Evolutionary conservation across 805 yeast genomes (phyloP).

Genomic region (Zygosaccharomyces rouxii): DNA sequence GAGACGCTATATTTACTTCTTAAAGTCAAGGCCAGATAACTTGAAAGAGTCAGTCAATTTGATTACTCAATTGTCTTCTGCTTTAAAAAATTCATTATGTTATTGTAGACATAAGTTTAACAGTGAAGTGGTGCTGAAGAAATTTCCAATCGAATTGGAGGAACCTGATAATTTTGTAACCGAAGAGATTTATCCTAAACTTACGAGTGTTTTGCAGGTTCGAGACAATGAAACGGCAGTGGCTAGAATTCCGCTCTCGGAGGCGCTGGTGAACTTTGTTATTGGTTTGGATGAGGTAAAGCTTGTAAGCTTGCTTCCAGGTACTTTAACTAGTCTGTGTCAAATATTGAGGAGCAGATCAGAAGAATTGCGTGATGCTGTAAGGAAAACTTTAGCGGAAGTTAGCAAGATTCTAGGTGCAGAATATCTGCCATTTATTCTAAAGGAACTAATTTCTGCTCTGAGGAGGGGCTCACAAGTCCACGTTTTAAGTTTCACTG

Average conservation of each 20-base stretch:
- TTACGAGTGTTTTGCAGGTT: conserved; percentile 53
- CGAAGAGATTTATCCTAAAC: conserved; percentile 55
- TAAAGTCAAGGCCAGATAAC: conserved; percentile 44
- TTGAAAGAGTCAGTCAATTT: conserved; percentile 57
- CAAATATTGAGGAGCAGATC: conserved; percentile 81
- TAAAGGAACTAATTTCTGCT: conserved; percentile 74
- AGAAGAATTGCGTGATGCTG: conserved; percentile 83
- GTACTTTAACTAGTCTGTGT: conserved; percentile 78
- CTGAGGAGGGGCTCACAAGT: conserved; percentile 86
- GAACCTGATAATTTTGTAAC: conserved; percentile 47
- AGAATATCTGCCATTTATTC: conserved; percentile 62
- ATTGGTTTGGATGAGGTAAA: conserved; percentile 56
- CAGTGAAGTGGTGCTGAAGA: conserved; percentile 21
- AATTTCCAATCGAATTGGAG: conserved; percentile 37
- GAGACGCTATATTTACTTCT: conserved; percentile 55
- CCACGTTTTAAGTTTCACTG: conserved; percentile 85
- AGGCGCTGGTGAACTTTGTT: conserved; percentile 67
- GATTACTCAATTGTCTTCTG: conserved; percentile 51
- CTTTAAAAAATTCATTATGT: conserved; percentile 40
- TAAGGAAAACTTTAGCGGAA: conserved; percentile 67
- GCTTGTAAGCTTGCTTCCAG: conserved; percentile 64
- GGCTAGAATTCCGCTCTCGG: conserved; percentile 72
- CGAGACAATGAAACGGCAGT: conserved; percentile 78
- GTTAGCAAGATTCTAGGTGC: conserved; percentile 68
- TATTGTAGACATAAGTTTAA: conserved; percentile 20